phyloP scores from a whole-genome alignment of 257 asterid genomes.

The Solanum neorickii region DNA sequence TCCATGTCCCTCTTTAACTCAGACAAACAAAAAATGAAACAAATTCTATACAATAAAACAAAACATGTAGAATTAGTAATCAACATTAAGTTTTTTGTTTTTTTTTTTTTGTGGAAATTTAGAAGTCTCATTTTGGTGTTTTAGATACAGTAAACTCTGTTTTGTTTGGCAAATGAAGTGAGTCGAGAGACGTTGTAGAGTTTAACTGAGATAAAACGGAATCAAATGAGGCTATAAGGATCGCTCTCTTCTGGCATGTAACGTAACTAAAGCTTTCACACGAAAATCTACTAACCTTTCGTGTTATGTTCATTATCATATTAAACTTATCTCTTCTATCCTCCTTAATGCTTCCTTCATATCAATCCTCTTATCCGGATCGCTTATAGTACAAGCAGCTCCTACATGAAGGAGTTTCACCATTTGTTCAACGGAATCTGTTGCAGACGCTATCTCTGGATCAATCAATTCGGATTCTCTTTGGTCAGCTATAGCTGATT shows the following conservation, averaged over 20 bases:
- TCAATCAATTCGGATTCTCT: conserved; percentile 53
- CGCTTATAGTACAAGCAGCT: conserved; percentile 51
- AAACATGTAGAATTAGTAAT: neutral
- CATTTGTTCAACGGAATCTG: conserved; percentile 31
- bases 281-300: neutral
- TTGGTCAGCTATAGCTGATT: conserved; percentile 32
- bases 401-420: conserved; percentile 49
- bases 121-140: neutral
- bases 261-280: neutral
- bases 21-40: neutral
- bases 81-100: neutral
- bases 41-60: neutral
- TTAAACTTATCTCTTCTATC: conserved; percentile 52
- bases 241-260: neutral
- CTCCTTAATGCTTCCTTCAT: conserved; percentile 62
- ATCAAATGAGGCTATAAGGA: neutral
- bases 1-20: neutral
- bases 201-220: neutral
- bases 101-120: neutral
- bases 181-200: neutral
- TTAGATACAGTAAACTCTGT: neutral
- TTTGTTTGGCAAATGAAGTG: neutral
- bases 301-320: neutral
- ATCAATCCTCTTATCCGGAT: conserved; percentile 31
- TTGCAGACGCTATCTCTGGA: conserved; percentile 41